A percentile compares a stretch with the other conserved stretches of the same genome.
phyloP scores from a whole-genome alignment of 768 basidiomycete genomes.

The Trametes punicea region DNA sequence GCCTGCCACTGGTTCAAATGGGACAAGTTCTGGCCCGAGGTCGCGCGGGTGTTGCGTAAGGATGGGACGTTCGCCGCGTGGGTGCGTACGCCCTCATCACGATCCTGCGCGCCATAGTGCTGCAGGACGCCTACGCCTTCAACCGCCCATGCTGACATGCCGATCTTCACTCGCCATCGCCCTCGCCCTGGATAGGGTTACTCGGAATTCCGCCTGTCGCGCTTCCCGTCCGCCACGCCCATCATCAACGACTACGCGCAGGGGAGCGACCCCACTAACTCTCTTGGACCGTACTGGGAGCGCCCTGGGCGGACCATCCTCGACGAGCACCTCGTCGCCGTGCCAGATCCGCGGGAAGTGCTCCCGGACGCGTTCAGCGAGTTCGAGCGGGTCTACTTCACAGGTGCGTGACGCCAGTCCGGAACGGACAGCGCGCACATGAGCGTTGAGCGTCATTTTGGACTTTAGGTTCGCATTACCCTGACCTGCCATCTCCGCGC shows the following conservation, averaged over 20 bases:
- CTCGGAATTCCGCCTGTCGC: constrained; percentile 68
- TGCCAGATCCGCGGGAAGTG: constrained; percentile 49
- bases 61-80: constrained; percentile 72
- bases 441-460: background rate
- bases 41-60: constrained; percentile 52
- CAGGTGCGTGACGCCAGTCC: constrained; percentile 37
- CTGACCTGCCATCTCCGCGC: constrained; percentile 34
- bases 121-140: background rate
- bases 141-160: background rate
- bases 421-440: background rate
- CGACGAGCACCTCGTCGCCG: constrained; percentile 62
- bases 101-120: background rate
- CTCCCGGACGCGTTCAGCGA: constrained; percentile 37
- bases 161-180: too few relatives aligned
- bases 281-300: constrained; percentile 74
- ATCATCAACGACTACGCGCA: constrained; percentile 63
- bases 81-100: constrained; percentile 55
- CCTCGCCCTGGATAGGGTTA: constrained; percentile 32
- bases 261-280: constrained; percentile 48
- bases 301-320: constrained; percentile 77
- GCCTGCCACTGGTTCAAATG: constrained; percentile 84
- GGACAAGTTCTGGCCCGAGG: constrained; percentile 66
- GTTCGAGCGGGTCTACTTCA: constrained; percentile 55
- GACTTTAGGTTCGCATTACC: constrained; percentile 39
- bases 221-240: constrained; percentile 53